Percentiles rank a stretch among this genome's conserved stretches.
These are phyloP conservation scores for Plasmodium sp. DNA, from an alignment of 169 alveolate genomes.

Conservation along the genomic window DNA sequence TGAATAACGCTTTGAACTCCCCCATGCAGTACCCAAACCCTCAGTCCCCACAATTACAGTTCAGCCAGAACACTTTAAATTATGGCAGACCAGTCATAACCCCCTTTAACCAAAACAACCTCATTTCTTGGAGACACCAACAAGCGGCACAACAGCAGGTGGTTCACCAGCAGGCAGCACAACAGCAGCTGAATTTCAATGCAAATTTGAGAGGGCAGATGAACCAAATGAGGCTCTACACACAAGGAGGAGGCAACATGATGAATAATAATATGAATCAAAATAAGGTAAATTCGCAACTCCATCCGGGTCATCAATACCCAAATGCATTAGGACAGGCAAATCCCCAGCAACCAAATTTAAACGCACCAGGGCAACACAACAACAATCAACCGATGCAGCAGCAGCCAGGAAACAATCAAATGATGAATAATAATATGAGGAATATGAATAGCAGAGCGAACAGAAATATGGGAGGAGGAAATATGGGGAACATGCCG, in stretches of 20 bases:
- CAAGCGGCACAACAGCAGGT: slow-evolving; percentile 75
- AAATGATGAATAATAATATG: slow-evolving; percentile 42
- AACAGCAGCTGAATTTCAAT: slow-evolving; percentile 51
- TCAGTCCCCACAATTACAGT: slow-evolving; percentile 66
- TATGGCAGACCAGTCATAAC: slow-evolving; percentile 74
- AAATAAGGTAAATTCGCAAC: slow-evolving; percentile 19
- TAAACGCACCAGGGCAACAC: slow-evolving; percentile 22
- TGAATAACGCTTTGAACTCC: slow-evolving; percentile 74
- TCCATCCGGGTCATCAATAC: slow-evolving; percentile 42
- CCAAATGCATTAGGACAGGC: slow-evolving; percentile 15
- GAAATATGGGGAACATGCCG: slow-evolving; percentile 17
- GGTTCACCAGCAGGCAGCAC: slow-evolving; percentile 61
- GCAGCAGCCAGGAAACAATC: slow-evolving; percentile 30
- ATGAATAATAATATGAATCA: slow-evolving; percentile 44
- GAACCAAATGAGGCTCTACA: slow-evolving; percentile 67
- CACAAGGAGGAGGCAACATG: slow-evolving; percentile 45
- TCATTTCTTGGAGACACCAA: slow-evolving; percentile 71
- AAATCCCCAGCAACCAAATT: slow-evolving; percentile 24
- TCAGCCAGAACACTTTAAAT: slow-evolving; percentile 63
- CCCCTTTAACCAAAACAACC: slow-evolving; percentile 60
- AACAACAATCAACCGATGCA: slow-evolving; percentile 17
- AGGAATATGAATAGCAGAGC: slow-evolving; percentile 60
- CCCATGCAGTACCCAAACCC: slow-evolving; percentile 76
- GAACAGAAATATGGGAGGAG: slow-evolving; percentile 19
- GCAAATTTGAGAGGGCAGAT: slow-evolving; percentile 62